phyloP scores from a whole-genome alignment of 768 basidiomycete species.

The Trametes cingulata region DNA sequence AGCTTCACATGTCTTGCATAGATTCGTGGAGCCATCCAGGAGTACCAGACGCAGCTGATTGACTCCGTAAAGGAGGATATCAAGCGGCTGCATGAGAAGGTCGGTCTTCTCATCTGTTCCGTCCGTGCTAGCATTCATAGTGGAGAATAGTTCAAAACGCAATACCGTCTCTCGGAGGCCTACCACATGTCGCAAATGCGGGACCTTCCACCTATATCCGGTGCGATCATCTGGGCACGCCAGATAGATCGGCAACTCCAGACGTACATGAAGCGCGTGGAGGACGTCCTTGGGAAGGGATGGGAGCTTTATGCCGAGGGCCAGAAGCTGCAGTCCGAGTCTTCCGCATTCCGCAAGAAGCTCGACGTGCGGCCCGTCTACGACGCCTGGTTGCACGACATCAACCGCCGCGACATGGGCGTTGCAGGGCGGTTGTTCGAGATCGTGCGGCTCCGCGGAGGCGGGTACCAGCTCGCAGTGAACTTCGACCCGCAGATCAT shows the following conservation, averaged over 20 bases:
- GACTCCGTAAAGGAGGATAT: slow-evolving; percentile 99
- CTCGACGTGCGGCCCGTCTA: slow-evolving; percentile 92
- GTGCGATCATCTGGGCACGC: slow-evolving; percentile 98
- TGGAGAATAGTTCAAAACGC: slow-evolving; percentile 77
- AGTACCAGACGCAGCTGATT: slow-evolving; percentile 98
- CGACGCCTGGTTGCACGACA: slow-evolving; percentile 96
- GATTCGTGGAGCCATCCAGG: slow-evolving; percentile 98
- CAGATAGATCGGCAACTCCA: slow-evolving; percentile 96
- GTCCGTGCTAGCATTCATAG: neutral
- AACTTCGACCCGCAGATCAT: slow-evolving; percentile 99
- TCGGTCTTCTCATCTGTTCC: slow-evolving; percentile 24
- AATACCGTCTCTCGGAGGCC: slow-evolving; percentile 93
- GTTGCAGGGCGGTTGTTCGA: slow-evolving; percentile 92
- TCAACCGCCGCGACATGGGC: slow-evolving; percentile 89
- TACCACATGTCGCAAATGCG: slow-evolving; percentile 99
- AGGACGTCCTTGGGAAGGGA: slow-evolving; percentile 96
- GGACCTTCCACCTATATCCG: slow-evolving; percentile 96
- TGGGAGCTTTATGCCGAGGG: slow-evolving; percentile 99
- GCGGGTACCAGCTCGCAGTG: slow-evolving; percentile 84
- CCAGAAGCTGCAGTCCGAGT: slow-evolving; percentile 93
- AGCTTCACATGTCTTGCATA: slow-evolving; percentile 30
- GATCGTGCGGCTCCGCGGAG: slow-evolving; percentile 74
- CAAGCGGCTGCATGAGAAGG: slow-evolving; percentile 92
- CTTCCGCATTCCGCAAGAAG: slow-evolving; percentile 89
- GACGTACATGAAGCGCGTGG: slow-evolving; percentile 98